Evolutionary conservation across 371 early-diverging fungal genomes (phyloP), one percentile per base, ranked within the genome.

Genomic region (Saksenaea vasiformis): DNA sequence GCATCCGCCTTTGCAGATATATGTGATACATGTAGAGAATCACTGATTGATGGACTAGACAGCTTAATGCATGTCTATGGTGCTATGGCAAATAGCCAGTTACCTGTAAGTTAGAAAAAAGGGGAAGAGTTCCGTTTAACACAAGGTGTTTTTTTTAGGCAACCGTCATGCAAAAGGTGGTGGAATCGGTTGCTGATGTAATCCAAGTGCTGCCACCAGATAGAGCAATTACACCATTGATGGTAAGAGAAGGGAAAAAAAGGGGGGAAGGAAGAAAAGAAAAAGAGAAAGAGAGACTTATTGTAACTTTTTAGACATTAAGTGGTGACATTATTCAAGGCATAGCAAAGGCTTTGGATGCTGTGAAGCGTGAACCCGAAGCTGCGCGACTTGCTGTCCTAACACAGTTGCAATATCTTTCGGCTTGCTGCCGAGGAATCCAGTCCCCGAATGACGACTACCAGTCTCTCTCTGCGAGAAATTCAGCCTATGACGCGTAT

Each of bases 11-110:
- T 93, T 51, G 81, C 89, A 17, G 82, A 82, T 55, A 83, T 92
- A n/a, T 93, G 92, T 68, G 90, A 92, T 60, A 82, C 79, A 15
- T 93, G 93, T 62, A 81, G 91, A 41, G 80, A 81, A 38, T 82
- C 85, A 3, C 70, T 93, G 27, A 82, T 88, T 0, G 84, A 73
- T n/a, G 90, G 77, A 0, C 72, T 87, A 15, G 85, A 87, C 55
- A 80, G 74, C 14, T 72, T 90, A 11, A 85, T 90, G 76, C 81
- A 79, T 26, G 78, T 87, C 1, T 89, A 88, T 73, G 70, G 69
- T 8, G 76, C 75, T 0, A 79, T 80, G 72, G 71, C 78, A 3
- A 67, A 64, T 15, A 70, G 80, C 3, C 47, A 64, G 15, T 73
- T 86, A n/a, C 69, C 76, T 64, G 84, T 78, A 70, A 38, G 69